Conservation (phyloP, 768 basidiomycete genomes). For the Sutorius australiensis region DNA sequence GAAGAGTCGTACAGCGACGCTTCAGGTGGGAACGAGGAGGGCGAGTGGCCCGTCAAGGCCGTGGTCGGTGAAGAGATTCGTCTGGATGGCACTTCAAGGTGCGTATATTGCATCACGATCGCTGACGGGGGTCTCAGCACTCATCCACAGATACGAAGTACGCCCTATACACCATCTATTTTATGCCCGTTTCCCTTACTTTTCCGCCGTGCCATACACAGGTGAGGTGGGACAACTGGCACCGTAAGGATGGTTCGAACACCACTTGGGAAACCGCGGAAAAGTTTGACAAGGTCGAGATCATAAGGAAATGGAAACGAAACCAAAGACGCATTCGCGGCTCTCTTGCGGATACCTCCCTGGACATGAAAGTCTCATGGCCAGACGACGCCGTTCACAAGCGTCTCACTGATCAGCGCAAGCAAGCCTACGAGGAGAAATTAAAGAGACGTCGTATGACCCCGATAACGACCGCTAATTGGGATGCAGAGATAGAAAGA, state of each 20-base stretch:
- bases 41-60: constrained; percentile 29
- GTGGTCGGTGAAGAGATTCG: constrained; percentile 32
- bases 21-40: constrained; percentile 28
- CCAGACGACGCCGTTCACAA: constrained; percentile 43
- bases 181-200: background rate
- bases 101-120: background rate
- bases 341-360: constrained; percentile 26
- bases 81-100: constrained; percentile 29
- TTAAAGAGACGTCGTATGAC: constrained; percentile 12
- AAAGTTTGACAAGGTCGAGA: constrained; percentile 11
- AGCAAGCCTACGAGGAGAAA: constrained; percentile 48
- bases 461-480: constrained; percentile 12
- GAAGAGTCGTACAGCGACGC: constrained; percentile 32
- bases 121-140: background rate
- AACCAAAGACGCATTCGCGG: constrained; percentile 31
- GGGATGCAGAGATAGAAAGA: constrained; percentile 28
- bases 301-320: constrained; percentile 34
- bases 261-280: constrained; percentile 47
- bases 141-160: constrained; percentile 31
- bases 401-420: constrained; percentile 39
- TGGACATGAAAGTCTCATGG: constrained; percentile 38
- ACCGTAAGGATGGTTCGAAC: constrained; percentile 48
- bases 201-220: constrained; percentile 19
- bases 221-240: constrained; percentile 54
- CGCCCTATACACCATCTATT: background rate